Base-by-base conservation (phyloP, 345 rosid genomes). In the Geranium rotundifolium region DNA sequence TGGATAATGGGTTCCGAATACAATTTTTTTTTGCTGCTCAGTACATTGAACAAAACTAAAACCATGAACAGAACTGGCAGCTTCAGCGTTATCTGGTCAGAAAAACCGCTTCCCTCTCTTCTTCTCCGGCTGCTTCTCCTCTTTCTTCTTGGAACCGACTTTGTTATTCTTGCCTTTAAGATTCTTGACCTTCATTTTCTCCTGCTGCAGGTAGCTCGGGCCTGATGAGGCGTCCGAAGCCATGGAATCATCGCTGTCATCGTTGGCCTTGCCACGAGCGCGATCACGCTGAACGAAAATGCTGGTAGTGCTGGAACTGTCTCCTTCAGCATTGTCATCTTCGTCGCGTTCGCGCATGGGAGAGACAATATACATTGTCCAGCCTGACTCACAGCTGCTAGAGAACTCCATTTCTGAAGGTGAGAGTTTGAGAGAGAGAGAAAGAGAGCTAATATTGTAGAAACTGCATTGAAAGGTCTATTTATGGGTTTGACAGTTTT, bases 331-430 rank as follows among this genome's bases (percentile, higher is more conserved):
- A 17, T 23, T n/a, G 5, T 56, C 52, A 17, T 64, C 59, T 5
- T 19, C 41, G 3, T 19, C 46, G 5, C 29, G 55, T 58, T 63
- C 63, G 30, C 57, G 56, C 63, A 54, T 58, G 19, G 72, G 72
- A 29, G 72, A 69, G 20, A 58, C 72, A n/a, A 69, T 69, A 60
- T 69, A 69, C 67, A 20, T 69, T 7, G 72, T 69, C 72, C 72
- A 69, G 2, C 72, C 72, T 4, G 72, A 69, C 49, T 69, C 72
- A 17, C 72, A 63, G 67, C 72, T 69, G 63, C 72, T 63, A 23
- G 27, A 23, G 27, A 23, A 23, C 27, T 23, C 27, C 27, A 23
- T 23, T 23, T 23, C 27, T 23, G 27, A 23, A 23, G 27, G 27
- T 23, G 27, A 23, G 27, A 23, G 27, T 23, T 23, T 23, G 27